Conservation (phyloP, 345 rosid genomes). For the Brassica napus region DNA sequence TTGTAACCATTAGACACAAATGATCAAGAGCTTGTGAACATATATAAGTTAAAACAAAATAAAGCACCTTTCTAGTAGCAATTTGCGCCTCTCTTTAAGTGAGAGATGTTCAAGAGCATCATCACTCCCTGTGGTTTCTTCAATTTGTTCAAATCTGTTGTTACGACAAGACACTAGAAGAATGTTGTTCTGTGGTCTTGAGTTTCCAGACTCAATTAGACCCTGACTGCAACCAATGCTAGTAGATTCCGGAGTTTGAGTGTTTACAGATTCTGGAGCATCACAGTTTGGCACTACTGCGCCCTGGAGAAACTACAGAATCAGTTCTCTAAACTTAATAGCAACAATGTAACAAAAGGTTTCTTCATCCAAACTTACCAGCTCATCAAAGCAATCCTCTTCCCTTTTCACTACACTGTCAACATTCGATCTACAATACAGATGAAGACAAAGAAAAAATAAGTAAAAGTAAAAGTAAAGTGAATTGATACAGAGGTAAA, state of each 20-base stretch:
- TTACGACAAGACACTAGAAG: background rate
- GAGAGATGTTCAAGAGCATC: slow-evolving; percentile 62
- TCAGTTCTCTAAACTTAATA: slow-evolving; percentile 13
- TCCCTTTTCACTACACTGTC: slow-evolving; percentile 27
- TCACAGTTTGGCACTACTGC: slow-evolving; percentile 13
- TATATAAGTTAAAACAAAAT: background rate
- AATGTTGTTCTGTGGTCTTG: slow-evolving; percentile 15
- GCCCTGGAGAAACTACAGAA: slow-evolving; percentile 16
- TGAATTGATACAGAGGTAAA: background rate
- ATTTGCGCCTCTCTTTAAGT: slow-evolving; percentile 50
- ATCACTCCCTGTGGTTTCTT: slow-evolving; percentile 28
- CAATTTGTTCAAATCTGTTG: background rate
- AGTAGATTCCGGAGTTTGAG: background rate
- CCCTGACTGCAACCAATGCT: slow-evolving; percentile 13
- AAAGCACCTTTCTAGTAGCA: slow-evolving; percentile 54
- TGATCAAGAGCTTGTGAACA: background rate
- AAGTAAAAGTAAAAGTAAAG: background rate
- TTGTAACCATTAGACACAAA: slow-evolving; percentile 9
- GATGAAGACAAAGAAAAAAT: background rate
- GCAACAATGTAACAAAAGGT: background rate
- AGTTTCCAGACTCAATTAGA: slow-evolving; percentile 16
- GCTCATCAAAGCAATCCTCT: slow-evolving; percentile 16
- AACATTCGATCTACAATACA: slow-evolving; percentile 26
- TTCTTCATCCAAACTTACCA: slow-evolving; percentile 17
- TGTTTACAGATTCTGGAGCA: slow-evolving; percentile 23